Evolutionary conservation across 495 filamentous ascomycete species (phyloP), one percentile per base, ranked within the genome.

Genomic region (Xylaria venustula): DNA sequence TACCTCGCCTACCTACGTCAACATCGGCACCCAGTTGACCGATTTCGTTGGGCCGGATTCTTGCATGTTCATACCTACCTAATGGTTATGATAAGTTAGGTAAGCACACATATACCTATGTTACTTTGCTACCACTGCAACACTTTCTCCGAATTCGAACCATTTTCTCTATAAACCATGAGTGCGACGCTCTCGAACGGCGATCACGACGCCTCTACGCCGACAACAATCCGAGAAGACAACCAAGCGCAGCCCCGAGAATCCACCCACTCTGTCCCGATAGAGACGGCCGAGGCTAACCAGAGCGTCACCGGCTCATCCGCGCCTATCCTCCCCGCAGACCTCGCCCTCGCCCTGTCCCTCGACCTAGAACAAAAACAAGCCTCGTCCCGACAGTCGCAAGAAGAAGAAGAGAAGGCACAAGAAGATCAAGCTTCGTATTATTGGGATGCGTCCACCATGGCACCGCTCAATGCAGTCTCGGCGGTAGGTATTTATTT

Each of bases 401-500:
- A 37, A 28, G 20, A 40, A 40, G 56, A 51, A 50, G 22, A 3
- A 14, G 20, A 30, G 6, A 61, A 54, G n/a, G 15, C 61, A 17
- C 23, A 54, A 50, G 26, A 62, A 47, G 61, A 75, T 55, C 47
- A 67, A 46, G 68, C 67, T 19, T 74, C 78, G 20, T 68, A 72
- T 25, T 81, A 80, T 62, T 81, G 77, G 75, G 76, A 83, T 75
- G 72, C 74, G 55, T 73, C 75, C 47, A 77, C 71, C 46, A 87
- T 87, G 83, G 77, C 83, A 28, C 76, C 81, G 58, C 71, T 88
- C 22, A 84, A 81, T 49, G 71, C 80, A 64, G 73, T 78, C 17
- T 85, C 86, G 57, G 74, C 76, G 68, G 85, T 86, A 66, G 71
- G 79, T 83, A 67, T 54, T n/a, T n/a, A n/a, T n/a, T n/a, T n/a